Evolutionary conservation across 805 yeast genomes (phyloP), one percentile per base, ranked within the genome.

Genomic region (Cyberlindnera petersonii): DNA sequence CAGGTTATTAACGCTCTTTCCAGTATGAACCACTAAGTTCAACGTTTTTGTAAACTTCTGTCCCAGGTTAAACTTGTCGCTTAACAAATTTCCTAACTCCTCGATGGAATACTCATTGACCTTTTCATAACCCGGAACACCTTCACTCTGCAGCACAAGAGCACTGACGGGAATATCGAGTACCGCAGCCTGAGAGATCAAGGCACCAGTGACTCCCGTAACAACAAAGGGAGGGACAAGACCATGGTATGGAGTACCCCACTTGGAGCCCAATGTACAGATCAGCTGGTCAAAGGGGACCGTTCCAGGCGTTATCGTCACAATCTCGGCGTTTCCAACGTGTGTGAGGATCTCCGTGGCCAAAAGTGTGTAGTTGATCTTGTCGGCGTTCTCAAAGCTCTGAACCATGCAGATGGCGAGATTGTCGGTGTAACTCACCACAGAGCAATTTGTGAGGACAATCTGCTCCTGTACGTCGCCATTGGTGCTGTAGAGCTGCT

Each of bases 181-280:
- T 13, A 22, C 22, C 16, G 23, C 47, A 17, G 23, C 56, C 15
- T 44, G 55, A 41, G 68, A 66, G 15, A 58, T 53, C 5, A 66
- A 44, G 1, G 74, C 64, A n/a, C 77, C 85, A 8, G 71, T 49
- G 18, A 75, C 68, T 0, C 84, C 85, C 1, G 83, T 74, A 20
- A 80, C 59, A 37, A 73, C 72, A 55, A 75, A 82, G 0, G 86
- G 87, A 2, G 86, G 85, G 16, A 55, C 60, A 38, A 81, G 58
- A 9, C 49, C 23, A 1, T 52, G 42, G 23, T 55, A 43, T 2
- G 37, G 35, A 1, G 26, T 21, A 1, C 17, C 23, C 35, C 27
- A 20, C 5, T 32, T 8, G 9, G 34, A 24, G 5, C 46, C 37
- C 3, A 50, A 21, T 11, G 46, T 34, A 7, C 36, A 42, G 23